Conservation (phyloP, 768 basidiomycete genomes). For the Pisolithus microcarpus region DNA sequence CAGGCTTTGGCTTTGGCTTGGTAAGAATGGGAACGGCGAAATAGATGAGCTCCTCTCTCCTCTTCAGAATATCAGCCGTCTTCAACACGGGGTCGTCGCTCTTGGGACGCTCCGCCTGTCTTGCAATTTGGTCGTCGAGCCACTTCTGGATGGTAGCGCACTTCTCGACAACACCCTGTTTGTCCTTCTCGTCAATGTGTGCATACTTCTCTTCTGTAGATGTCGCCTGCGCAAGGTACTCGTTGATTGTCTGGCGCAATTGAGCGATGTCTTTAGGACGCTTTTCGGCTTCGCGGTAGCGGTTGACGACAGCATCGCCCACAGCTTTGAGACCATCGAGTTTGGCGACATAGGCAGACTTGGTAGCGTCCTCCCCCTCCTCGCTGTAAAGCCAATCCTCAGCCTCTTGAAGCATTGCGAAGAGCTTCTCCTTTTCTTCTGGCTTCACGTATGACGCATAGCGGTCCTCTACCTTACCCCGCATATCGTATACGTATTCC, state of each 20-base stretch:
- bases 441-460: conserved; percentile 71
- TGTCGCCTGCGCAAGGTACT: conserved; percentile 76
- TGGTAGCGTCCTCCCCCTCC: conserved; percentile 91
- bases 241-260: conserved; percentile 85
- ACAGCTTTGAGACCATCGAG: conserved; percentile 78
- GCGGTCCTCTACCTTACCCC: conserved; percentile 84
- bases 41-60: conserved; percentile 87
- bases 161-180: conserved; percentile 80
- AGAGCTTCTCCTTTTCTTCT: conserved; percentile 71
- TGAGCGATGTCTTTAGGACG: conserved; percentile 64
- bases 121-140: conserved; percentile 86
- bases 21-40: conserved; percentile 86
- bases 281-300: conserved; percentile 78
- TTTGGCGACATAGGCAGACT: conserved; percentile 85
- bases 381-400: conserved; percentile 98
- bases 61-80: conserved; percentile 78
- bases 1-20: conserved; percentile 85
- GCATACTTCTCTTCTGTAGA: conserved; percentile 77
- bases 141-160: conserved; percentile 88
- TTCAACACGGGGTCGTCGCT: conserved; percentile 81
- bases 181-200: conserved; percentile 88
- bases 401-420: conserved; percentile 61
- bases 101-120: conserved; percentile 86
- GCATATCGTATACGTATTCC: conserved; percentile 96
- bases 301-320: conserved; percentile 80